These are phyloP conservation scores for Annona squamosa DNA, from an alignment of 164 flowering plant genomes.

Conservation along the genomic window DNA sequence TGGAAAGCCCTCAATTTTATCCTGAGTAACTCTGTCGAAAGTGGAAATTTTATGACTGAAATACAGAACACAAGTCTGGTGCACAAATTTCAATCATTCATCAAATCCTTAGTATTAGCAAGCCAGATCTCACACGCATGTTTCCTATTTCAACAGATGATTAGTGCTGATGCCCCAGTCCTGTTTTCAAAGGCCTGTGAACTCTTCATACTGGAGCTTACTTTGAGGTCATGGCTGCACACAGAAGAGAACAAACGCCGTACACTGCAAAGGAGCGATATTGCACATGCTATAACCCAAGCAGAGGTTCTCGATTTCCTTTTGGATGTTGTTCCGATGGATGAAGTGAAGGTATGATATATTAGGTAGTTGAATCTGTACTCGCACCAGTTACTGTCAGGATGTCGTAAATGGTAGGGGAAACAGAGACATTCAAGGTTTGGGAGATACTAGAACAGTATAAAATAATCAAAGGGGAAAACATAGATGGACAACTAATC, in stretches of 20 bases:
- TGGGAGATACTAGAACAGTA: no score
- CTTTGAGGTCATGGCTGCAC: slow-evolving; percentile 25
- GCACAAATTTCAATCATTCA: no score
- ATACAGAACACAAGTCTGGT: no score
- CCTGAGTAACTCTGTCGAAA: no score
- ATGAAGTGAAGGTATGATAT: slow-evolving; percentile 8
- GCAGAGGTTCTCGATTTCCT: slow-evolving; percentile 18
- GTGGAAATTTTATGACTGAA: no score
- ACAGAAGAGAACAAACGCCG: slow-evolving; percentile 18
- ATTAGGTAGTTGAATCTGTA: background rate
- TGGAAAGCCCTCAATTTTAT: no score
- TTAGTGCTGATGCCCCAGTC: slow-evolving; percentile 22
- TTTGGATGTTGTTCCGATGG: slow-evolving; percentile 11
- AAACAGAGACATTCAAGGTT: no score
- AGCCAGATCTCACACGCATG: background rate
- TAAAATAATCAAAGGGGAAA: no score
- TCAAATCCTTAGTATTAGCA: no score
- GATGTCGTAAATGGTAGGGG: no score
- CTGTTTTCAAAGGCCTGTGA: slow-evolving; percentile 23
- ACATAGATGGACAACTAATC: no score
- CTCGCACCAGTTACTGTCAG: no score
- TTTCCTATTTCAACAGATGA: slow-evolving; percentile 8
- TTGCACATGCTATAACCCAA: slow-evolving; percentile 11
- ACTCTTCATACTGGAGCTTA: slow-evolving; percentile 22
- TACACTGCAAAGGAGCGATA: slow-evolving; percentile 17